Base-by-base conservation (phyloP, 495 filamentous ascomycete species). In the Penicillium longicatenatum region DNA sequence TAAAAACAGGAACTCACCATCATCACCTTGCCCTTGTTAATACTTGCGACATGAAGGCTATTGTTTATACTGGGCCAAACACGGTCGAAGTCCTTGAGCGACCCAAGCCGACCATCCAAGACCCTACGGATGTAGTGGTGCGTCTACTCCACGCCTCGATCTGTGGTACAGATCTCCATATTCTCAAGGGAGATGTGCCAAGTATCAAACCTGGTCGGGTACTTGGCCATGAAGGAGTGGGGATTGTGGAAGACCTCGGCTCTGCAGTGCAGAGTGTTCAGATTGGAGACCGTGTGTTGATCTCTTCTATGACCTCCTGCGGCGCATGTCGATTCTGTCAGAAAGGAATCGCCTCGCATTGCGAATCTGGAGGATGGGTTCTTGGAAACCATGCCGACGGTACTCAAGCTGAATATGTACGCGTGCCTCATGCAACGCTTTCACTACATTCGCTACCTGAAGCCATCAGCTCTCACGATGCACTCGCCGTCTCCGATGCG, bases 141-240 rank as follows among this genome's bases (percentile, higher is more conserved):
- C 89, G 86, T 54, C 81, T 96, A 20, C 87, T 89, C 2, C 89
- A 89, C 7, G 85, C 78, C 47, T 93, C 90, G 1, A 85, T 95
- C 57, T 95, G 92, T 70, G 91, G 91, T 6, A 86, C 81, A 39
- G 92, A 95, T 65, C 77, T 95, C 6, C 91, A 94, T 63, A 77
- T 94, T 47, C 78, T 88, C 19, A 89, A 94, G 63, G 83, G 86
- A 52, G 70, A 76, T 20, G 78, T 95, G 16, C 71, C 92, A 3
- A 80, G 90, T 65, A 62, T 91, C 45, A 74, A 84, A 52, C 85
- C 87, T 51, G 90, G 90, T 33, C 87, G 92, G 68, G 89, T 93
- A 57, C 76, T 93, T 0, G 91, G 91, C 43, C 90, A 94, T 67
- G 90, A 94, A 60, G 92, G 91, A 70, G 90, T 87, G 64, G 91